Evolutionary conservation across 805 yeast species (phyloP), one percentile per base, ranked within the genome.

Genomic region (Candida easanensis): DNA sequence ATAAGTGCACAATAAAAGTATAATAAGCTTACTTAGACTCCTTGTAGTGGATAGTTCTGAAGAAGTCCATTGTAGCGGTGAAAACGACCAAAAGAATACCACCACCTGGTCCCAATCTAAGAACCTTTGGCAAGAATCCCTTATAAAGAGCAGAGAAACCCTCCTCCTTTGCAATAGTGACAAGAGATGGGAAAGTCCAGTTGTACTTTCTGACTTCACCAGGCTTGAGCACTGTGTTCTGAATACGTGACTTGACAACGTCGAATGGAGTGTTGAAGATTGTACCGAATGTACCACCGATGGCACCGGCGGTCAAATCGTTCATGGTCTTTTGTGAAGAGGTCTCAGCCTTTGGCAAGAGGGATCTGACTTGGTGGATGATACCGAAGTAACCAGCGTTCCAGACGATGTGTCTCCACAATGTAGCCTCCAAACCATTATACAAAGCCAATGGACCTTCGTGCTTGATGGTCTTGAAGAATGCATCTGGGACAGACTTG

Each of bases 51-150:
- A 57, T 50, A 6, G 45, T 38, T 71, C 90, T 79, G 76, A 93
- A 93, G 72, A 88, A 88, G 64, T 90, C 97, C 95, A 90, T 89
- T 51, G 90, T 81, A 19, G 88, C 74, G 34, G 97, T 88, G 76
- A 89, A 93, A n/a, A 93, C 99, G 38, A 93, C 98, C 64, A 93
- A 76, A 60, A 93, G 72, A 54, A 93, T 89, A 73, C 99, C 99
- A 65, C 99, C 99, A 61, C 99, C 99, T 48, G 99, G 99, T 37
- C 98, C 99, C 54, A 93, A 76, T 77, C 99, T 83, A 62, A 93
- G 74, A 11, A 93, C 97, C 74, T 93, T 93, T 54, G 99, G 99
- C 51, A 90, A 63, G 78, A 93, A 91, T 32, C 99, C 99, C 71
- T 90, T 91, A 69, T 90, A 91, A 46, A 93, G 76, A 7, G 98